phyloP scores from a whole-genome alignment of 495 filamentous ascomycete species.

The Neurospora sp. region DNA sequence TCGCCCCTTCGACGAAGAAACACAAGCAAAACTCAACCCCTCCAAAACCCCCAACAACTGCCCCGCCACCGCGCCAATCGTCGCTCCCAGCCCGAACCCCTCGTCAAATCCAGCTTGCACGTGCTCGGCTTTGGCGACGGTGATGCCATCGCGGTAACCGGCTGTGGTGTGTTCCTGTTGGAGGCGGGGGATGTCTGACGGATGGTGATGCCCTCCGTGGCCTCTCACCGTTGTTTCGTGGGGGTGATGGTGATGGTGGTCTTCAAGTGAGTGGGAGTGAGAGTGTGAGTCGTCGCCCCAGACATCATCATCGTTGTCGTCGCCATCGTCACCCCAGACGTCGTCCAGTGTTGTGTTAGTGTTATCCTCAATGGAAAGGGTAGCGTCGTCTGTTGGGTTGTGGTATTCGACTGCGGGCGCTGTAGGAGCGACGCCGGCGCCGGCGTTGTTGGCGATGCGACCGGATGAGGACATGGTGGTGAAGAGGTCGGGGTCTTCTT shows the following conservation, averaged over 20 bases:
- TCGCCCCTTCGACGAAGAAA: conserved; percentile 7
- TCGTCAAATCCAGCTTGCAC: conserved; percentile 85
- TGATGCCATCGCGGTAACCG: conserved; percentile 87
- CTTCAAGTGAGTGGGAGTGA: neutral
- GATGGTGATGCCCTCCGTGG: conserved; percentile 21
- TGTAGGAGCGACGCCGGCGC: neutral
- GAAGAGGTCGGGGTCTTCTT: conserved; percentile 14
- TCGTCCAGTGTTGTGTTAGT: conserved; percentile 13
- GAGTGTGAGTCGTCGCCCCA: neutral
- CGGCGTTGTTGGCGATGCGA: neutral
- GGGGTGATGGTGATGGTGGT: neutral
- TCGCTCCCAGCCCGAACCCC: conserved; percentile 70
- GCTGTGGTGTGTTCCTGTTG: conserved; percentile 65
- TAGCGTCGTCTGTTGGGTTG: neutral
- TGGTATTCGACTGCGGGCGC: neutral
- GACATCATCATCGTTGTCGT: neutral
- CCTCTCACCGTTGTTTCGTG: neutral
- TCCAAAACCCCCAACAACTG: conserved; percentile 63
- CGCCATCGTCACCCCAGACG: conserved; percentile 16
- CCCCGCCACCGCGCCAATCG: conserved; percentile 62
- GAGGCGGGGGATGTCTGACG: conserved; percentile 66
- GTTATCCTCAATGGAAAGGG: neutral
- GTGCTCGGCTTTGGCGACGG: conserved; percentile 53
- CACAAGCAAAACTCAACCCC: conserved; percentile 39
- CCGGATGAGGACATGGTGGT: conserved; percentile 12